Percentiles rank a stretch among this genome's conserved stretches.
These are phyloP conservation scores for Suillus weaverae DNA, from an alignment of 768 basidiomycete species.

Conservation along the genomic window DNA sequence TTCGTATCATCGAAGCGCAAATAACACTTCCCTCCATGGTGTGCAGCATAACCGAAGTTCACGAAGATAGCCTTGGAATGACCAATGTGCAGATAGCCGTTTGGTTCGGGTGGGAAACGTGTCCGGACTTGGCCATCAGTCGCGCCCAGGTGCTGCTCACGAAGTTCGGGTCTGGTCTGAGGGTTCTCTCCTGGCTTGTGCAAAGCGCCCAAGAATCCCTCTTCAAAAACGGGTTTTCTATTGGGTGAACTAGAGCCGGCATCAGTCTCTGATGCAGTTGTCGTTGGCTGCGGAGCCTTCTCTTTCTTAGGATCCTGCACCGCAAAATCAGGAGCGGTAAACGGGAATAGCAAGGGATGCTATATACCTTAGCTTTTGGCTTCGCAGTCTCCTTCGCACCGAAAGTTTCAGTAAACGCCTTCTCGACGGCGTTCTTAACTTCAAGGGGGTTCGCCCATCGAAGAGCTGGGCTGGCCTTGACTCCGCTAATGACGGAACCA, in stretches of 20 bases:
- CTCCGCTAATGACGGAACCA: conserved; percentile 60
- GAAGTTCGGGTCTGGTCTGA: conserved; percentile 75
- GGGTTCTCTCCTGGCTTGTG: conserved; percentile 95
- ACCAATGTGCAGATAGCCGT: conserved; percentile 93
- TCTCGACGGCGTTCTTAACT: conserved; percentile 79
- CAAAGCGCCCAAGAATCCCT: conserved; percentile 90
- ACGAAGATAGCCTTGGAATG: conserved; percentile 99
- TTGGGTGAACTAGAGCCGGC: conserved; percentile 35
- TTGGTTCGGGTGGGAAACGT: conserved; percentile 98
- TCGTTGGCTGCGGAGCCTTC: conserved; percentile 26
- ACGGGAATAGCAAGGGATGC: neutral
- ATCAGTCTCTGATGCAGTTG: conserved; percentile 35
- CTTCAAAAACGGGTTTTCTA: conserved; percentile 78
- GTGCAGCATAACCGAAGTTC: conserved; percentile 97
- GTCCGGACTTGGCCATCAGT: conserved; percentile 89
- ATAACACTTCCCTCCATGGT: conserved; percentile 90
- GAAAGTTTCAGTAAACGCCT: conserved; percentile 62
- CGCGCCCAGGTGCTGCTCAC: conserved; percentile 74
- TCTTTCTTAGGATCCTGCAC: conserved; percentile 54
- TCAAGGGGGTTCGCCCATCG: conserved; percentile 87
- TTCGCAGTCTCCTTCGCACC: conserved; percentile 70
- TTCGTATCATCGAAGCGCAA: conserved; percentile 98
- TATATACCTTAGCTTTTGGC: conserved; percentile 62
- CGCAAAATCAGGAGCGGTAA: neutral
- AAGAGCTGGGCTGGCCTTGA: conserved; percentile 61